Percentiles rank a stretch among this genome's conserved stretches.
These are phyloP conservation scores for Mayamaea pseudoterrestris DNA, from an alignment of 108 stramenopile species.

Conservation along the genomic window DNA sequence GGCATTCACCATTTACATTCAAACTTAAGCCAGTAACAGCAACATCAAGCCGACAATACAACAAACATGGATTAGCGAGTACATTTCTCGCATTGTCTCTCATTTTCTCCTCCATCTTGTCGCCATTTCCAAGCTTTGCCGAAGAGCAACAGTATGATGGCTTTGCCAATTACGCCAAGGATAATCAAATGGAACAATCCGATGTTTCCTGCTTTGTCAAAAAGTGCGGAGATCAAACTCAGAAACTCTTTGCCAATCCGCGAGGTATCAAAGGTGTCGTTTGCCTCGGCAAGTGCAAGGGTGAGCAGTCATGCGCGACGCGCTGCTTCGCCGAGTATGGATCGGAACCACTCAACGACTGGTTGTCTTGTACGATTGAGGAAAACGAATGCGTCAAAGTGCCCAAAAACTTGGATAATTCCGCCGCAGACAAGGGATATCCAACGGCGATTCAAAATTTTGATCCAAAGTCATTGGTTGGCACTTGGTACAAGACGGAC, in stretches of 20 bases:
- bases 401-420: slow-evolving; percentile 64
- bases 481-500: slow-evolving; percentile 90
- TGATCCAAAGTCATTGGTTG: slow-evolving; percentile 63
- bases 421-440: slow-evolving; percentile 59
- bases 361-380: slow-evolving; percentile 78
- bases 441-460: slow-evolving; percentile 38
- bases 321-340: slow-evolving; percentile 80
- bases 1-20: neutral
- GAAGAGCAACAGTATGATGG: too few relatives aligned
- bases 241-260: slow-evolving; percentile 66
- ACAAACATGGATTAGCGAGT: too few relatives aligned
- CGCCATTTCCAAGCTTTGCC: too few relatives aligned
- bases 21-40: too few relatives aligned
- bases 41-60: too few relatives aligned
- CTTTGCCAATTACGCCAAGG: slow-evolving; percentile 75
- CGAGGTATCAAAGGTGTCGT: slow-evolving; percentile 76
- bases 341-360: slow-evolving; percentile 53
- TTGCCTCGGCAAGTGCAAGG: slow-evolving; percentile 86
- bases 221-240: slow-evolving; percentile 69
- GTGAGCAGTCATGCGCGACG: slow-evolving; percentile 78
- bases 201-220: slow-evolving; percentile 76
- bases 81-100: too few relatives aligned
- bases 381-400: slow-evolving; percentile 83
- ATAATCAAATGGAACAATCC: slow-evolving; percentile 72
- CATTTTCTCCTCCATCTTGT: too few relatives aligned